Evolutionary conservation across 2,329 filamentous ascomycete species (phyloP).

Genomic region (Alternaria longipes): DNA sequence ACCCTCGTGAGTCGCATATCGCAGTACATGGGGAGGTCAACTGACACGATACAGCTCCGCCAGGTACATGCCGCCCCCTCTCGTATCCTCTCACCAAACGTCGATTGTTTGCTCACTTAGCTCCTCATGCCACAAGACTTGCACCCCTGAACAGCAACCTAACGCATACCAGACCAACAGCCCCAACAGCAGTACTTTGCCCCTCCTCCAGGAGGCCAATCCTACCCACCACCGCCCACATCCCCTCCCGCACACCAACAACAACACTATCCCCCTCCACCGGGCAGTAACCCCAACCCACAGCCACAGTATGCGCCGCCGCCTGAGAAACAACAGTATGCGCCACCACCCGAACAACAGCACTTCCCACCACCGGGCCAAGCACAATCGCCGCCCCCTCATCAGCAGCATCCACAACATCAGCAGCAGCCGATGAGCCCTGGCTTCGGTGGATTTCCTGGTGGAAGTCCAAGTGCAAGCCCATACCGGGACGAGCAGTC

Average conservation of each 20-base stretch:
- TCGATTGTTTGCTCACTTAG: background rate
- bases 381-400: constrained; percentile 22
- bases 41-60: constrained; percentile 42
- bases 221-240: constrained; percentile 49
- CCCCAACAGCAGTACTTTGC: constrained; percentile 51
- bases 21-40: background rate
- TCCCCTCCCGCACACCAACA: constrained; percentile 42
- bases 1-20: constrained; percentile 40
- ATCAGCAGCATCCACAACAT: constrained; percentile 21
- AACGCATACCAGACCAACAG: constrained; percentile 33
- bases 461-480: constrained; percentile 39
- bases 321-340: constrained; percentile 41
- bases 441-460: constrained; percentile 35
- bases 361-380: constrained; percentile 42
- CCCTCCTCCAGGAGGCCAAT: constrained; percentile 46
- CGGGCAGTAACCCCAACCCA: constrained; percentile 16
- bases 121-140: background rate
- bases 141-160: background rate
- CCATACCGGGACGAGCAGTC: constrained; percentile 24
- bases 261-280: constrained; percentile 48
- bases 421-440: constrained; percentile 36
- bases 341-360: constrained; percentile 45
- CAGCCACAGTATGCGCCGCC: constrained; percentile 46
- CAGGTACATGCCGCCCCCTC: constrained; percentile 28
- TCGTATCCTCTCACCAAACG: background rate